Evolutionary conservation across 2,329 filamentous ascomycete species (phyloP), one percentile per base, ranked within the genome.

Genomic region (Graphilbum fragrans): DNA sequence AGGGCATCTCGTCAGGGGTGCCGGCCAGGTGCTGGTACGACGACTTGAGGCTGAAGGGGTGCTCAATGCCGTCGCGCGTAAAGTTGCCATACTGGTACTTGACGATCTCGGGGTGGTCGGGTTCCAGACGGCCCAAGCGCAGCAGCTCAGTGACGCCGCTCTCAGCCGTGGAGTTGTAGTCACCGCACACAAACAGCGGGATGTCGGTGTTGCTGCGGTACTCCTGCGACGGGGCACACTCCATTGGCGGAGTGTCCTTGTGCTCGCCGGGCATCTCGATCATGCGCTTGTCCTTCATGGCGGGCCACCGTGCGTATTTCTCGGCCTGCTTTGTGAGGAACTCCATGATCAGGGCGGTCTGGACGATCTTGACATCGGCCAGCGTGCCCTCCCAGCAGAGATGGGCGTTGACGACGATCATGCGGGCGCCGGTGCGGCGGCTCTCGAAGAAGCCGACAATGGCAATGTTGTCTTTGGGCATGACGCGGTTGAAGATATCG

Each of bases 401-500:
- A 66, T 98, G 92, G 5, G 86, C 85, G 56, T 96, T 96, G 50
- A 86, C 86, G 29, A 96, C 79, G 48, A 98, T 94, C 54, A 96
- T 67, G 43, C 92, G 80, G 14, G 86, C 80, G n/a, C 92, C 92
- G 0, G 90, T 95, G 46, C 76, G 67, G 31, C 90, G 78, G 54
- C 94, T 95, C 61, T 98, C 92, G 47, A 98, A 77, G 66, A 96
- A 94, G 42, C 83, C 79, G 37, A 94, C 77, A 37, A 94, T 82
- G 16, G 84, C 92, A 59, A 98, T 94, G 58, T 96, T 90, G 68
- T 98, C 92, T 63, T 92, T 86, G 46, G 90, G 88, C 92, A 95
- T 96, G 46, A 98, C 83, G 22, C 92, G 83, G 59, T 98, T 98
- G 72, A 94, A 96, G 43, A 96, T 90, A 54, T 98, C 92, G 56